Percentiles rank a stretch among this genome's conserved stretches.
Evolutionary conservation across 441 rosid species (phyloP).

Genomic region (Eruca vesicaria): DNA sequence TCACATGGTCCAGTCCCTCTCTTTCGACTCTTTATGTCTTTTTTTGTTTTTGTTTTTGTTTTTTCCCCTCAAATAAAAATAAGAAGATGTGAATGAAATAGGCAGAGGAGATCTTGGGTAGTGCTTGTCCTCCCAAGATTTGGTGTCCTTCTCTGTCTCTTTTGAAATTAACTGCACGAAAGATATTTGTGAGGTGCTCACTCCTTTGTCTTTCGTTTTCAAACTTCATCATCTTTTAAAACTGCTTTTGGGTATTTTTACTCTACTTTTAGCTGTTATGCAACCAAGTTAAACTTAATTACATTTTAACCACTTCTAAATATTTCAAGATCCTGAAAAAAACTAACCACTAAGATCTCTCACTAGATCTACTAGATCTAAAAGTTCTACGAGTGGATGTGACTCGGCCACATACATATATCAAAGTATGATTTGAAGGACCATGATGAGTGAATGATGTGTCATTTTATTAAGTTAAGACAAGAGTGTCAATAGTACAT

Average conservation of each 20-base stretch:
- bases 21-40: conserved; percentile 3
- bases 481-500: conserved; percentile 12
- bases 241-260: neutral
- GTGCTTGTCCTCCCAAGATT: conserved; percentile 27
- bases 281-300: neutral
- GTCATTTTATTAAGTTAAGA: neutral
- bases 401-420: conserved; percentile 1
- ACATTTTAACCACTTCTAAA: neutral
- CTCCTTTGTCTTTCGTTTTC: conserved; percentile 21
- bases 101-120: conserved; percentile 22
- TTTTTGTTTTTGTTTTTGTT: neutral
- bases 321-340: neutral
- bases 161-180: conserved; percentile 25
- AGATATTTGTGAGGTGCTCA: conserved; percentile 3
- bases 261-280: neutral
- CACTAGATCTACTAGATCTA: neutral
- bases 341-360: neutral
- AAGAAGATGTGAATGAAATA: neutral
- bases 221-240: conserved; percentile 12
- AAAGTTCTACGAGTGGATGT: neutral
- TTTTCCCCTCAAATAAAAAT: neutral
- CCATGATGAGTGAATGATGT: neutral
- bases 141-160: conserved; percentile 33
- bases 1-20: conserved; percentile 25
- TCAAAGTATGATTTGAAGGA: neutral